A percentile compares a stretch with the other conserved stretches of the same genome.
Evolutionary conservation across 2,329 filamentous ascomycete species (phyloP).

Genomic region (Diaporthe nobilis): DNA sequence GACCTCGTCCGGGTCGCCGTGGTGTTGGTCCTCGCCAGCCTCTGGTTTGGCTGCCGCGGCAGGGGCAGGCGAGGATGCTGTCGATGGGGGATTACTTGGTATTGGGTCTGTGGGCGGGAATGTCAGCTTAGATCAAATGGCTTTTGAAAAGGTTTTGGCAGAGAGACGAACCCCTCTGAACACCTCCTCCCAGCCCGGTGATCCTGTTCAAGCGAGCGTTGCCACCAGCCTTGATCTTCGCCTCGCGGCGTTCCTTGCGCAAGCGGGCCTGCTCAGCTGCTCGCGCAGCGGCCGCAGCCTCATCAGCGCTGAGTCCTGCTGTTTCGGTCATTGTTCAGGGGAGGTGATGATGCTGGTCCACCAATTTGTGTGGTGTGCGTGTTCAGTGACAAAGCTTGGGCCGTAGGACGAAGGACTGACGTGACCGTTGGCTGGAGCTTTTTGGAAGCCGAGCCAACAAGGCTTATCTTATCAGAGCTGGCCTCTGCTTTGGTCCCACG

Average conservation of each 20-base stretch:
- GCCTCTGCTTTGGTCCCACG: background rate
- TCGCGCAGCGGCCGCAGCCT: slow-evolving; percentile 63
- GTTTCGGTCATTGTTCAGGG: slow-evolving; percentile 56
- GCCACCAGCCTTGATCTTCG: slow-evolving; percentile 82
- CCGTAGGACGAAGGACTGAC: background rate
- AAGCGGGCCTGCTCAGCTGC: slow-evolving; percentile 78
- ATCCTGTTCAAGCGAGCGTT: slow-evolving; percentile 81
- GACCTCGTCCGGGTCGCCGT: slow-evolving; percentile 80
- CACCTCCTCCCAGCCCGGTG: slow-evolving; percentile 75
- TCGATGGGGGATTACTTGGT: slow-evolving; percentile 42
- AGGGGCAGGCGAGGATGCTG: slow-evolving; percentile 53
- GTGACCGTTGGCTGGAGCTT: slow-evolving; percentile 24
- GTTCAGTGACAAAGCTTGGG: slow-evolving; percentile 6
- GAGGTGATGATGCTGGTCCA: background rate
- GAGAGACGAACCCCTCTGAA: slow-evolving; percentile 59
- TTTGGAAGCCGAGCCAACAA: background rate
- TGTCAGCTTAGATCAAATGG: slow-evolving; percentile 19
- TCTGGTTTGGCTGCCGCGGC: slow-evolving; percentile 50
- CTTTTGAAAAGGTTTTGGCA: background rate
- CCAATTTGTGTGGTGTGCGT: slow-evolving; percentile 23
- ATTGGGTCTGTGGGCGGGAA: slow-evolving; percentile 23
- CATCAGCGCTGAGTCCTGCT: slow-evolving; percentile 54
- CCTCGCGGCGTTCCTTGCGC: slow-evolving; percentile 83
- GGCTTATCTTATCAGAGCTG: slow-evolving; percentile 34
- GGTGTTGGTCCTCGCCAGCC: slow-evolving; percentile 51